Conservation (phyloP, 2,329 filamentous ascomycete genomes). For the Escovopsis sp. region DNA sequence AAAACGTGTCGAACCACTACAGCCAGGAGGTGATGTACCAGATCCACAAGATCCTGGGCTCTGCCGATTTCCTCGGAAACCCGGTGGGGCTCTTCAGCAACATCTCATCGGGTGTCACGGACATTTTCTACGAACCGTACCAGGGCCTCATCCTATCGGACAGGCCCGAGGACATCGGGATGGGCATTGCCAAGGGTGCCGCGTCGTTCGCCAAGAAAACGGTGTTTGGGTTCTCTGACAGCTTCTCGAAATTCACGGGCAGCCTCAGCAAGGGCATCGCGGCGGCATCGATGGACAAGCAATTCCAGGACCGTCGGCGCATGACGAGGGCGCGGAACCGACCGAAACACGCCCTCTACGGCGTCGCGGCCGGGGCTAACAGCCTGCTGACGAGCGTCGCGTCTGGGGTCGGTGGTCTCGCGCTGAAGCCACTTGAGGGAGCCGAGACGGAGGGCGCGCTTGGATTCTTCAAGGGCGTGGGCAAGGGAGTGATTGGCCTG, state of each 20-base stretch:
- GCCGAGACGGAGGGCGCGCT: constrained; percentile 89
- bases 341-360: constrained; percentile 93
- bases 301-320: constrained; percentile 90
- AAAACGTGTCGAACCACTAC: constrained; percentile 87
- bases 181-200: constrained; percentile 91
- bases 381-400: constrained; percentile 86
- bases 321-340: constrained; percentile 88
- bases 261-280: constrained; percentile 94
- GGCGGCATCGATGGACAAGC: constrained; percentile 91
- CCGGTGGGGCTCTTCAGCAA: constrained; percentile 97
- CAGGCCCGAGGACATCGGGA: constrained; percentile 82
- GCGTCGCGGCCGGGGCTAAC: constrained; percentile 88
- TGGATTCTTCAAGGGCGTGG: constrained; percentile 95
- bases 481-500: constrained; percentile 86
- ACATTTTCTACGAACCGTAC: constrained; percentile 99
- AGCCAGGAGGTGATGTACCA: constrained; percentile 92
- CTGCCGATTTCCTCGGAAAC: constrained; percentile 93
- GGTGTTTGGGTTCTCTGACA: constrained; percentile 93
- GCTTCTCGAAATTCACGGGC: constrained; percentile 93
- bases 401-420: constrained; percentile 84
- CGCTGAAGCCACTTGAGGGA: constrained; percentile 84
- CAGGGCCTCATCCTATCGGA: constrained; percentile 95
- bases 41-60: constrained; percentile 93
- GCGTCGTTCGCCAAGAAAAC: constrained; percentile 98
- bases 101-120: constrained; percentile 88